Percentiles rank a stretch among this genome's conserved stretches.
These are phyloP conservation scores for Oryza brachyantha DNA, from an alignment of 176 grass and related monocot genomes.

Conservation along the genomic window DNA sequence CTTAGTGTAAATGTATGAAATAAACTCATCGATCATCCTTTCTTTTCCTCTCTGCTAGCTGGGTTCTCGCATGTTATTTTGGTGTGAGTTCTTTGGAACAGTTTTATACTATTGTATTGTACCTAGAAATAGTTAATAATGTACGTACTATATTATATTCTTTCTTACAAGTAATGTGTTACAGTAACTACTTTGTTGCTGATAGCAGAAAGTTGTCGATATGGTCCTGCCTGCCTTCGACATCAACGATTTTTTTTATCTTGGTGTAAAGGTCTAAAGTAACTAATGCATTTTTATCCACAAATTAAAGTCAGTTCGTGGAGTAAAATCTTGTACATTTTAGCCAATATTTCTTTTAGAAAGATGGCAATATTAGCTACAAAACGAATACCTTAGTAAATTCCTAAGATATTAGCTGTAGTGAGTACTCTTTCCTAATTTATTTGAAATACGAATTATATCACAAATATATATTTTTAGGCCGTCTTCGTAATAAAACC, in stretches of 20 bases:
- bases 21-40: too few relatives aligned
- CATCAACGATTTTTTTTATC: not conserved
- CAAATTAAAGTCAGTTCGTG: not conserved
- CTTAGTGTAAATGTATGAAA: too few relatives aligned
- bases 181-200: too few relatives aligned
- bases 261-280: not conserved
- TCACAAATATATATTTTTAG: not conserved
- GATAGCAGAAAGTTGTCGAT: not conserved
- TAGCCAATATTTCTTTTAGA: not conserved
- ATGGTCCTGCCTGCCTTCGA: not conserved
- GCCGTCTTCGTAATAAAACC: too few relatives aligned
- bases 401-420: not conserved
- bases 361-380: not conserved
- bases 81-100: not conserved
- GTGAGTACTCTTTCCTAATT: not conserved
- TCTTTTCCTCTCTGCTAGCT: too few relatives aligned
- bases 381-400: not conserved
- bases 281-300: not conserved
- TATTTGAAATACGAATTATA: not conserved
- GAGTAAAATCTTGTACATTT: not conserved
- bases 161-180: not conserved
- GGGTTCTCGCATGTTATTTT: too few relatives aligned
- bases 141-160: not conserved
- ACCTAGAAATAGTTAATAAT: too few relatives aligned
- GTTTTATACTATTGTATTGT: not conserved